Evolutionary conservation across 441 rosid genomes (phyloP).

Genomic region (Euphorbia schlechtendalii): DNA sequence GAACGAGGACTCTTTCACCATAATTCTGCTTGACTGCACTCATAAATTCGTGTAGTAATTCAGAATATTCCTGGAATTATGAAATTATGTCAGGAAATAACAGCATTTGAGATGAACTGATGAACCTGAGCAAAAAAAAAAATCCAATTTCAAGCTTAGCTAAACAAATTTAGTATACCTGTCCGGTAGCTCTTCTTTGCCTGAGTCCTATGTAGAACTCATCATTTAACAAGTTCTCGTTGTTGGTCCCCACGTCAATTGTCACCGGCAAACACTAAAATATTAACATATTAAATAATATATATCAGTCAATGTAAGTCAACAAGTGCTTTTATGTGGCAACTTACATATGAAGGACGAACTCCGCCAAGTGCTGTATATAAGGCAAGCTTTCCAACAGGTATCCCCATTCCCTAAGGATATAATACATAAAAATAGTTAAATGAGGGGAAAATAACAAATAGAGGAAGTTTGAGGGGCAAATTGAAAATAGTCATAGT

Average conservation of each 20-base stretch:
- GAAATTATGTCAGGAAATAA: constrained; percentile 19
- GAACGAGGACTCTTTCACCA: constrained; percentile 77
- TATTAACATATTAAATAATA: constrained; percentile 7
- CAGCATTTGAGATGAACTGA: not conserved
- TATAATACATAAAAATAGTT: too few relatives aligned
- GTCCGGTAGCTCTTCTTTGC: constrained; percentile 81
- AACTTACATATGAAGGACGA: constrained; percentile 83
- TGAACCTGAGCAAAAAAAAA: too few relatives aligned
- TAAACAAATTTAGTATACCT: constrained; percentile 32
- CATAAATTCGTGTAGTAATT: constrained; percentile 78
- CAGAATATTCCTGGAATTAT: constrained; percentile 61
- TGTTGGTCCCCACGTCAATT: constrained; percentile 92
- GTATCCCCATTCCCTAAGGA: constrained; percentile 94
- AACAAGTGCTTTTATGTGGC: not conserved
- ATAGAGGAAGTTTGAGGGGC: too few relatives aligned
- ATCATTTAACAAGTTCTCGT: constrained; percentile 63
- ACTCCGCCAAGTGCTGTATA: constrained; percentile 92
- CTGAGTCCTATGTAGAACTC: constrained; percentile 84
- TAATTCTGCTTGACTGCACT: constrained; percentile 75
- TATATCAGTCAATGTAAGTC: too few relatives aligned
- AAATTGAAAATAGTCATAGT: constrained; percentile 21
- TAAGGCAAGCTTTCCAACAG: constrained; percentile 86
- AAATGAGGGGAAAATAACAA: too few relatives aligned
- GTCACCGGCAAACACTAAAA: constrained; percentile 85
- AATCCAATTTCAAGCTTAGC: not conserved